Base-by-base conservation (phyloP, 345 rosid species). In the Eucalyptus caleyi region DNA sequence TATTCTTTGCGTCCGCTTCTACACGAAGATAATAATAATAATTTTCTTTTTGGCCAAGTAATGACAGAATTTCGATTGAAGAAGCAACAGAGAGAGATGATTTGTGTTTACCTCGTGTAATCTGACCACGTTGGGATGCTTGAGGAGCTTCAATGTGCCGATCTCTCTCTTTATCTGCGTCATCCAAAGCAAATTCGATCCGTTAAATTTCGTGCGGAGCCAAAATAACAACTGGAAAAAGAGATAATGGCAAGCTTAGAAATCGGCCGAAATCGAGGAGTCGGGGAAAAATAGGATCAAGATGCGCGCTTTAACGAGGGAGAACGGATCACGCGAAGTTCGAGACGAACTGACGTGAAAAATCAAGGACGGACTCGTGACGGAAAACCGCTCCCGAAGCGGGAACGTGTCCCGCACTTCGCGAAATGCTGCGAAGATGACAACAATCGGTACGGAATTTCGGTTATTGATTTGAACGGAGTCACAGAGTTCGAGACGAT, bases 101-200 rank as follows among this genome's bases (percentile, higher is more conserved):
- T 80, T 10, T 37, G 21, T 42, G 23, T 69, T 30, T 87, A 96
- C 99, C 99, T 97, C 99, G 37, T 95, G 94, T 88, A 97, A 94
- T 86, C 99, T 93, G 60, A 97, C 98, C 59, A 97, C 94, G 90
- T 97, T 96, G 11, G 99, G 98, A 92, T 97, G 99, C 87, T 95
- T 96, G 53, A 97, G 94, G 86, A 97, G 96, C 93, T 95, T 97
- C 91, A 97, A 88, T 26, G 99, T 97, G 62, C 92, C 94, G 88
- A 97, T 97, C 93, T 97, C 99, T 86, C 99, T 95, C 90, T 96
- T 97, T 34, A 97, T 97, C 99, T 97, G 95, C 89, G 89, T 69
- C 42, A 59, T 50, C 23, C 10, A 13, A 21, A 59, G 42, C 34
- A 51, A 26, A 16, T 77, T 37, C 2, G 42, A 77, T 40, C 83